Base-by-base conservation (phyloP, 73 alveolate species). In the Paramecium biaurelia region DNA sequence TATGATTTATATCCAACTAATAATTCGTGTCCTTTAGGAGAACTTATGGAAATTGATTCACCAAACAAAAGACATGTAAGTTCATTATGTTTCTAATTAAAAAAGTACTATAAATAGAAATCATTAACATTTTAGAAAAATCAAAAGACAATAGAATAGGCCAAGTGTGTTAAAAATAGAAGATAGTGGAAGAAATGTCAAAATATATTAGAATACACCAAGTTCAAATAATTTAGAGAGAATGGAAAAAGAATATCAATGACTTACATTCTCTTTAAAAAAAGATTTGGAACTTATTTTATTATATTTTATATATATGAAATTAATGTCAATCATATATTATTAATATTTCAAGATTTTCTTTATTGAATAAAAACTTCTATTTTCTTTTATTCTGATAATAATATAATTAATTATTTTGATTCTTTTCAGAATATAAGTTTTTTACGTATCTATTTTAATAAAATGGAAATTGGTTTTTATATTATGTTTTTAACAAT, bases 141-240 rank as follows among this genome's bases (percentile, higher is more conserved):
- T 63, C 15, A 63, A 63, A 63, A 21, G 84, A 26, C 23, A 26
- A 4, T 9, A 63, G 84, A 63, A 63, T 24, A 26, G 84, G 24
- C 84, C 84, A 20, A 63, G 84, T 30, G 26, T 63, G 1, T 32
- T 63, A 30, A 63, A 63, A 63, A 63, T 63, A 12, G 84, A 63
- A 63, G 84, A 63, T 30, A 63, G 84, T 32, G 84, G 84, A 63
- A 63, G 84, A 63, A 63, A 63, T 63, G 84, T 63, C 49, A 63
- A 11, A 23, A 26, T 63, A 63, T 63, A 53, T 53, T 18, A 53
- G 30, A 53, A 53, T 53, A 20, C 41, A 26, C 43, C 84, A 26
- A 63, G 84, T 63, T 26, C 7, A 7, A 63, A 63, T 63, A 63
- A 63, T 63, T 63, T 63, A 32, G 84, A 63, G 5, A 63, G 26